Conservation (phyloP, 2,329 filamentous ascomycete species). For the Neopestalotiopsis sp. region DNA sequence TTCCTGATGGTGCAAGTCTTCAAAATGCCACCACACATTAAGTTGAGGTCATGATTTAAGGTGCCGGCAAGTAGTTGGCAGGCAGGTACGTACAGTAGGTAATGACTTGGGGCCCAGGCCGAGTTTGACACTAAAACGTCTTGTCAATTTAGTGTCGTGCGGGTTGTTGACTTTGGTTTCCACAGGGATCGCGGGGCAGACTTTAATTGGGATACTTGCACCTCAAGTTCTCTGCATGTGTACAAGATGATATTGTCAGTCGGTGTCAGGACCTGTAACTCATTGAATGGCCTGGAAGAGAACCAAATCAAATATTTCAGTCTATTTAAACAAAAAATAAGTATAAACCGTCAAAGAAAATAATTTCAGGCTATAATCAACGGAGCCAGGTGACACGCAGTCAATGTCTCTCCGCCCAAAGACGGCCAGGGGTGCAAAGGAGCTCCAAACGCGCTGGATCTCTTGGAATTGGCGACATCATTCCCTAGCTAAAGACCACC, state of each 20-base stretch:
- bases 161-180: slow-evolving; percentile 23
- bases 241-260: too few relatives aligned
- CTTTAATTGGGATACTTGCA: background rate
- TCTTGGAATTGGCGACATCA: slow-evolving; percentile 8
- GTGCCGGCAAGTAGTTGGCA: background rate
- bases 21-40: background rate
- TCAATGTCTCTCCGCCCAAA: background rate
- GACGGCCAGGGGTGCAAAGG: slow-evolving; percentile 8
- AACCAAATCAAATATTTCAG: too few relatives aligned
- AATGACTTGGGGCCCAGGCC: background rate
- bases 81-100: background rate
- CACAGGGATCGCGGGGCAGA: slow-evolving; percentile 20
- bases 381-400: background rate
- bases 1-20: background rate
- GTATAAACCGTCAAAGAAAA: too few relatives aligned
- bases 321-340: too few relatives aligned
- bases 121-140: background rate
- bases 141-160: background rate
- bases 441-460: slow-evolving; percentile 11
- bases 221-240: background rate
- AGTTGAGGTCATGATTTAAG: background rate
- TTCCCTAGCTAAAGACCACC: background rate
- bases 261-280: too few relatives aligned
- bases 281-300: too few relatives aligned
- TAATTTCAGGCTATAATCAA: background rate